These are phyloP conservation scores for Rhizophagus clarus DNA, from an alignment of 192 early-diverging fungal genomes.

Conservation along the genomic window DNA sequence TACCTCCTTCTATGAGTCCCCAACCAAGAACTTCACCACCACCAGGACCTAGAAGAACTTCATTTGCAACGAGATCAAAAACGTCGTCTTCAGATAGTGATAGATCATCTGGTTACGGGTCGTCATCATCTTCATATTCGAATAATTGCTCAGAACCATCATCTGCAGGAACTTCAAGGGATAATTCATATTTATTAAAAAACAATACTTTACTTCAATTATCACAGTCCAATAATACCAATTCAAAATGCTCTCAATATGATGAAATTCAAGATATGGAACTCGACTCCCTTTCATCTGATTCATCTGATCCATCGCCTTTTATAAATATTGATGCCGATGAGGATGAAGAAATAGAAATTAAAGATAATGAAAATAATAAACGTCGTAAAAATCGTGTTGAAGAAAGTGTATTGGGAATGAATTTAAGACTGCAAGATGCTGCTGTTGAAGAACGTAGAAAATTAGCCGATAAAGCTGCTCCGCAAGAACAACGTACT, in stretches of 20 bases:
- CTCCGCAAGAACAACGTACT: background rate
- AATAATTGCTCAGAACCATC: background rate
- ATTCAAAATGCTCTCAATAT: background rate
- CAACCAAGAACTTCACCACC: background rate
- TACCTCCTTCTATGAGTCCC: background rate
- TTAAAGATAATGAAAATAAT: background rate
- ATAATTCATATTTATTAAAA: constrained; percentile 2
- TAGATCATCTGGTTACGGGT: constrained; percentile 1
- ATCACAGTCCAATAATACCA: background rate
- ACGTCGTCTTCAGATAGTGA: constrained; percentile 4
- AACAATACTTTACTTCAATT: constrained; percentile 10
- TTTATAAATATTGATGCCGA: constrained; percentile 19
- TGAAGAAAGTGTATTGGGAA: constrained; percentile 2
- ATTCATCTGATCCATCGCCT: constrained; percentile 1
- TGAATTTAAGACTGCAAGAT: constrained; percentile 15
- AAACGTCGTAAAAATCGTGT: background rate
- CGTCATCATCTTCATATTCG: constrained; percentile 5
- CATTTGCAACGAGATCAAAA: background rate
- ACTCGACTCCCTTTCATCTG: background rate
- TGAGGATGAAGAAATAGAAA: background rate
- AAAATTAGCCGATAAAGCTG: background rate
- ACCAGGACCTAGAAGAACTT: background rate
- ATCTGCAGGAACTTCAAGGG: background rate
- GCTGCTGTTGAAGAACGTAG: constrained; percentile 1
- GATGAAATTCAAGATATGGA: constrained; percentile 22